Conservation (phyloP, 441 rosid genomes). For the Flueggea neowawraea region DNA sequence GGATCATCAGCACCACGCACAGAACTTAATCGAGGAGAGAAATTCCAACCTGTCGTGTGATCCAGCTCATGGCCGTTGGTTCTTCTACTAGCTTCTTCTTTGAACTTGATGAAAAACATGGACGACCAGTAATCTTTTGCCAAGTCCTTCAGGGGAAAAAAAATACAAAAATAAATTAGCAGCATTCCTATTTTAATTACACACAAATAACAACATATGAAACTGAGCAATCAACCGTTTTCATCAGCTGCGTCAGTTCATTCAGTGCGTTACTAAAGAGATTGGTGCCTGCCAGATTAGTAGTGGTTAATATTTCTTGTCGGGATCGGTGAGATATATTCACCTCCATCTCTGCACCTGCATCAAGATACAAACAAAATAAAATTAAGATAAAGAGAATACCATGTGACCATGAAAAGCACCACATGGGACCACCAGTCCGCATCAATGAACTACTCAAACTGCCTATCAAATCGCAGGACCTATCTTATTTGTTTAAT, state of each 20-base stretch:
- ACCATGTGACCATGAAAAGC: no score
- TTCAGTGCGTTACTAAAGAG: conserved; percentile 69
- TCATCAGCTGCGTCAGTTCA: conserved; percentile 82
- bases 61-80: conserved; percentile 40
- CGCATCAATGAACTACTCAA: neutral
- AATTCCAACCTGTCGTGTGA: conserved; percentile 52
- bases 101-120: conserved; percentile 75
- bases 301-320: conserved; percentile 69
- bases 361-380: conserved; percentile 1
- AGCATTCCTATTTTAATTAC: neutral
- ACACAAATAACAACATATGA: neutral
- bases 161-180: neutral
- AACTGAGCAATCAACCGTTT: conserved; percentile 38
- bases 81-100: conserved; percentile 57
- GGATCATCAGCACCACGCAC: conserved; percentile 82
- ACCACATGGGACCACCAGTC: neutral
- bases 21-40: conserved; percentile 74
- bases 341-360: conserved; percentile 90
- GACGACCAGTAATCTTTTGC: conserved; percentile 92
- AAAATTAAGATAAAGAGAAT: no score
- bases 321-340: conserved; percentile 73
- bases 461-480: neutral
- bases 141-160: conserved; percentile 48
- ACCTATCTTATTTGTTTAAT: neutral
- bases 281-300: conserved; percentile 53